Evolutionary conservation across 441 rosid genomes (phyloP).

Genomic region (Populus hybrid): DNA sequence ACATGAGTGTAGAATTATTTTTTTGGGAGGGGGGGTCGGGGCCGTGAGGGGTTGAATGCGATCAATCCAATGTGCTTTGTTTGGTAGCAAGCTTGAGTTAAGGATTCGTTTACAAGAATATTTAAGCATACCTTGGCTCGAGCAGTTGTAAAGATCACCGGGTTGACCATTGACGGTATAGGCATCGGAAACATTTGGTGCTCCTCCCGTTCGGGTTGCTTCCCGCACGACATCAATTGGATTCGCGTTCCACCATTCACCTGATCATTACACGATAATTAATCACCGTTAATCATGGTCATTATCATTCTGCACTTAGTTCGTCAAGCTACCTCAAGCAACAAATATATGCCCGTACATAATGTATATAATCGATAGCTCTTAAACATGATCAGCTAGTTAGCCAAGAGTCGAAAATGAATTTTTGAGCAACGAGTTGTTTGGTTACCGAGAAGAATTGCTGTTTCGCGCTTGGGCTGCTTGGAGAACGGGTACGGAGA

Average conservation of each 20-base stretch:
- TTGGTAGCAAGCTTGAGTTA: too few relatives aligned
- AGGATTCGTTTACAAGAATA: background rate
- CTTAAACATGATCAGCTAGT: too few relatives aligned
- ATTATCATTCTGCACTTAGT: background rate
- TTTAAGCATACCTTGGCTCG: constrained; percentile 48
- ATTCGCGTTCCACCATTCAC: constrained; percentile 90
- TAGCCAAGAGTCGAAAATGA: background rate
- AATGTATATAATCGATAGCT: background rate
- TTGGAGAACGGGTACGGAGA: constrained; percentile 58
- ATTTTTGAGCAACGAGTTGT: background rate
- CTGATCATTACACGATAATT: constrained; percentile 23
- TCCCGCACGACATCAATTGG: constrained; percentile 66
- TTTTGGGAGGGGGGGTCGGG: too few relatives aligned
- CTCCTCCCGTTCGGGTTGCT: constrained; percentile 59
- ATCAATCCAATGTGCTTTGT: too few relatives aligned
- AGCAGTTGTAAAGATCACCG: constrained; percentile 78
- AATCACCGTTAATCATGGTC: background rate
- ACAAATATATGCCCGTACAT: too few relatives aligned
- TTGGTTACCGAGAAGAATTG: constrained; percentile 56
- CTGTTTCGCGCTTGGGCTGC: constrained; percentile 58
- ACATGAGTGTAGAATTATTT: background rate
- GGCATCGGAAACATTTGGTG: constrained; percentile 73
- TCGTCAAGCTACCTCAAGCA: too few relatives aligned
- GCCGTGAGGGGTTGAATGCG: too few relatives aligned
- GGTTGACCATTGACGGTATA: constrained; percentile 84